A percentile compares a stretch with the other conserved stretches of the same genome.
phyloP scores from a whole-genome alignment of 2,329 filamentous ascomycete species.

The Fusarium denticulatum region DNA sequence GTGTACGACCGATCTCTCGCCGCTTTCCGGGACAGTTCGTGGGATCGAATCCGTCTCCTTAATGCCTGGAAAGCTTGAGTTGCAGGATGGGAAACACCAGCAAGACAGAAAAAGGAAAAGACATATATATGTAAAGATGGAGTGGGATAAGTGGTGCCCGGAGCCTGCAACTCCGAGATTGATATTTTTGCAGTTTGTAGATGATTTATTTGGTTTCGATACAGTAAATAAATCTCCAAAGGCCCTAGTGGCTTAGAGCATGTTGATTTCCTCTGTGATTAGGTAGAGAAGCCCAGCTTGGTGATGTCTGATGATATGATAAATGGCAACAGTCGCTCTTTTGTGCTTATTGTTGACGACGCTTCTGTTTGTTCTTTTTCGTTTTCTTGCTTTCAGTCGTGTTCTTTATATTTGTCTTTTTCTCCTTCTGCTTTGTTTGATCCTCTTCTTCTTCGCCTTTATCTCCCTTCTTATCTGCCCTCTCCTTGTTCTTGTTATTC shows the following conservation, averaged over 20 bases:
- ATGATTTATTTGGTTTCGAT: not conserved
- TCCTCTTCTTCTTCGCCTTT: not conserved
- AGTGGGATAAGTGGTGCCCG: not conserved
- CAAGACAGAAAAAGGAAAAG: not conserved
- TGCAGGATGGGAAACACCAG: not conserved
- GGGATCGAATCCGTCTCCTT: not conserved
- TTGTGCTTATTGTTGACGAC: rapidly evolving
- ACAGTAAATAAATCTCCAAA: not conserved
- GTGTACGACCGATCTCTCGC: not conserved
- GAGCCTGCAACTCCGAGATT: not conserved
- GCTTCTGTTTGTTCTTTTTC: not conserved
- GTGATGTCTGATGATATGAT: not conserved
- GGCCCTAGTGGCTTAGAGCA: not conserved
- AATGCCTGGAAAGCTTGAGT: not conserved
- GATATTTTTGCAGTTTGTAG: not conserved
- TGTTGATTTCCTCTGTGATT: not conserved
- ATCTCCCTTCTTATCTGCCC: not conserved
- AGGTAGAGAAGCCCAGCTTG: not conserved
- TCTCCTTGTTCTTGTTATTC: not conserved
- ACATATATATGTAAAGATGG: not conserved
- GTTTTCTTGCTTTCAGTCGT: not conserved
- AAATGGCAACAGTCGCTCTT: not conserved
- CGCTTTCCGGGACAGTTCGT: not conserved
- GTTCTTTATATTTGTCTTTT: not conserved
- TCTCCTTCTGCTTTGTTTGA: not conserved